Evolutionary conservation across 306 rosid genomes (phyloP), one percentile per base, ranked within the genome.

Genomic region (Medicago lupulina): DNA sequence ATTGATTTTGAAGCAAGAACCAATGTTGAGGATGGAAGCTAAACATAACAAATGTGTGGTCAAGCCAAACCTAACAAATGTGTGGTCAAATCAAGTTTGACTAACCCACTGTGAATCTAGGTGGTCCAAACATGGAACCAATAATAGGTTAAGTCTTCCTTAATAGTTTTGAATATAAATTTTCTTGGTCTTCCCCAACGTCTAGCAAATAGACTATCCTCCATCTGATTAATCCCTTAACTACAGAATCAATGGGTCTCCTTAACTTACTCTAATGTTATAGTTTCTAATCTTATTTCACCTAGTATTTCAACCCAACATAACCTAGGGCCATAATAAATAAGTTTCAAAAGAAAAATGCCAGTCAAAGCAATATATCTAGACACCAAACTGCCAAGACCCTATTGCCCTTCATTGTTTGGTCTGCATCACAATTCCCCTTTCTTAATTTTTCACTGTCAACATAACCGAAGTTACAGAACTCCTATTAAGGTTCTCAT

Each of bases 321-420:
- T 19, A 41, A 41, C 36, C 71, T 66, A 66, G 18, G 41, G 15
- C 6, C 53, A 41, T 43, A 43, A 67, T 67, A 67, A 18, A 43
- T 67, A 19, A 67, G 19, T 21, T 67, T 67, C 57, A 21, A 67
- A 21, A 44, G 55, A 47, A 44, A 67, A 43, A 67, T 43, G 55
- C 12, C 71, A 19, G 55, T 21, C 73, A 25, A 46, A 68, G 73
- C 41, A 46, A 68, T 47, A 68, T 28, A 14, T 40, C 14, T 68
- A 23, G 53, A 25, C 53, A 63, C 59, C 54, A 75, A 38, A 65
- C 17, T 47, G 62, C 63, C 66, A 39, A 38, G 55, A 65, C 66
- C 28, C 28, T 49, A 31, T 36, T 54, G 64, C 41, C 31, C 43
- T 73, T 51, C 38, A 36, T 38, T 38, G 36, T 64, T 23, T 2